These are phyloP conservation scores for Phaeotremella fagi DNA, from an alignment of 768 basidiomycete species.

Conservation along the genomic window DNA sequence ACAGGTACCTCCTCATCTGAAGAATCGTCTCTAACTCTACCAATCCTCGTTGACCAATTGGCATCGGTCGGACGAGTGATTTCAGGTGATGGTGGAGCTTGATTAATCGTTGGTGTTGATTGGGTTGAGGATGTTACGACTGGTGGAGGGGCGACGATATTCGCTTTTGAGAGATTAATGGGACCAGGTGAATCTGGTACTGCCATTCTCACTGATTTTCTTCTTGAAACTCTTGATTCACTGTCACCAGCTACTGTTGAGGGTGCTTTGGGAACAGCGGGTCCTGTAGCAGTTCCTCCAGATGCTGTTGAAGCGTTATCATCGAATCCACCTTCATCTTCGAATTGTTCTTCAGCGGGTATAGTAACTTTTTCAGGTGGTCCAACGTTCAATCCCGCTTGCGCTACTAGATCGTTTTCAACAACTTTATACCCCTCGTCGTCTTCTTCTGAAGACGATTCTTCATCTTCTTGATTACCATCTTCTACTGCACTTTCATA, in stretches of 20 bases:
- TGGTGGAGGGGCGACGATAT: slow-evolving; percentile 5
- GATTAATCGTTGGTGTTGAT: not conserved
- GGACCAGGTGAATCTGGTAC: slow-evolving; percentile 39
- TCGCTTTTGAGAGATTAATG: slow-evolving; percentile 6
- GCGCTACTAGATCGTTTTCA: slow-evolving; percentile 34
- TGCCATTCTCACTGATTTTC: slow-evolving; percentile 44
- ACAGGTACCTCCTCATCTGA: slow-evolving; percentile 31
- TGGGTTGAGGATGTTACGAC: not conserved
- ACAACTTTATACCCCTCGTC: slow-evolving; percentile 34
- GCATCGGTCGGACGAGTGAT: slow-evolving; percentile 6
- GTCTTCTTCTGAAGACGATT: slow-evolving; percentile 21
- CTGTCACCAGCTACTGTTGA: slow-evolving; percentile 16
- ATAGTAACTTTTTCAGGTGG: slow-evolving; percentile 12
- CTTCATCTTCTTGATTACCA: slow-evolving; percentile 8
- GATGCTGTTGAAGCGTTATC: not conserved
- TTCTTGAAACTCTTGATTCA: slow-evolving; percentile 12
- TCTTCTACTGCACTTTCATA: slow-evolving; percentile 45
- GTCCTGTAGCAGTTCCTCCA: not conserved
- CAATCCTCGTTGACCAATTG: slow-evolving; percentile 38
- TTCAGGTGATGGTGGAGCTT: slow-evolving; percentile 13
- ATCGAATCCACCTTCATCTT: not conserved
- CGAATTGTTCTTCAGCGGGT: slow-evolving; percentile 1
- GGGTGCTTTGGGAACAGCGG: slow-evolving; percentile 5
- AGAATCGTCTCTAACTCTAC: slow-evolving; percentile 35
- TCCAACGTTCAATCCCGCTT: slow-evolving; percentile 22